phyloP scores from a whole-genome alignment of 1,284 basidiomycete genomes.

The Fomitopsis betulina region DNA sequence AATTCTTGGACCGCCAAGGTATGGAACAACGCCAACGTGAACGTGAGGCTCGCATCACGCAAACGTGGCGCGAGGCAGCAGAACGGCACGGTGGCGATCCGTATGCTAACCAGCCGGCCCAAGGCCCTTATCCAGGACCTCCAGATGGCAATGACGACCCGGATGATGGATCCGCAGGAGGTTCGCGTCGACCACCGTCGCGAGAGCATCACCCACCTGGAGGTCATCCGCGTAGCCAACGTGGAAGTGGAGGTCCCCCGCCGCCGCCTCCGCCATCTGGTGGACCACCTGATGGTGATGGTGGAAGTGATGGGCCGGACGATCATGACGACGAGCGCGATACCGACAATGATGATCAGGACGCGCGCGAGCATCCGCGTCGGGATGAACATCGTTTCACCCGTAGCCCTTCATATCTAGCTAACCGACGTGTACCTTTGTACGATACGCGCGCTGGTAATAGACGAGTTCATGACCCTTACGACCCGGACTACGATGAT shows the following conservation, averaged over 20 bases:
- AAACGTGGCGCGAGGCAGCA: neutral
- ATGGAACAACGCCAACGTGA: neutral
- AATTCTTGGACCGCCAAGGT: neutral
- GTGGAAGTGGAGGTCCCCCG: too few species aligned
- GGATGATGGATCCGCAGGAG: neutral
- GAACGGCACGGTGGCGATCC: neutral
- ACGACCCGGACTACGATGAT: neutral
- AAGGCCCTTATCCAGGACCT: too few species aligned
- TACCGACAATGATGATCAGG: neutral
- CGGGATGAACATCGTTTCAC: neutral
- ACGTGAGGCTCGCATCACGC: neutral
- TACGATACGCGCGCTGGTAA: too few species aligned
- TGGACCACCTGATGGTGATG: neutral
- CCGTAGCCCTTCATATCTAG: neutral
- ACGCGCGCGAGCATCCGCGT: neutral
- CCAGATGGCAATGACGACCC: neutral
- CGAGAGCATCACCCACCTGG: too few species aligned
- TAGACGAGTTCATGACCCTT: neutral
- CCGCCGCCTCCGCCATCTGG: neutral
- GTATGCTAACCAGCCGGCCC: neutral
- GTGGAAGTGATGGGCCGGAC: neutral
- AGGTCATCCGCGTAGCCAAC: too few species aligned
- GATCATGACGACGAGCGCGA: neutral
- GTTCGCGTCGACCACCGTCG: too few species aligned
- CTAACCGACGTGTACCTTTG: neutral